Conservation (phyloP, 2,329 filamentous ascomycete species). For the Pleomassaria siparia region DNA sequence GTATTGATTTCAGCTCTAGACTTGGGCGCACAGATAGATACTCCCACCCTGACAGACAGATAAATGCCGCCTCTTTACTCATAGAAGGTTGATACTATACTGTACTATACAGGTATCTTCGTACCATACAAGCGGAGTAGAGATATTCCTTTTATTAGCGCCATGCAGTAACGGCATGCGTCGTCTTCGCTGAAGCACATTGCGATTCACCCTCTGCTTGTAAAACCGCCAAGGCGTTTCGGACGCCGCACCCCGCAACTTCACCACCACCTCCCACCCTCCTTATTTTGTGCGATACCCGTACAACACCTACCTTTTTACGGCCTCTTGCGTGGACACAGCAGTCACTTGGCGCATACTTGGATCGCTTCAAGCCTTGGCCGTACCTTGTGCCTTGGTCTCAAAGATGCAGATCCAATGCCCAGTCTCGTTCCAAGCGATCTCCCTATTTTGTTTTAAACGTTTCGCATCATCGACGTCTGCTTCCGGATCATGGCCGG, state of each 20-base stretch:
- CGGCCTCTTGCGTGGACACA: neutral
- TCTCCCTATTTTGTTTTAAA: slow-evolving; percentile 4
- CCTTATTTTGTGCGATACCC: neutral
- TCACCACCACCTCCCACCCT: too few relatives aligned
- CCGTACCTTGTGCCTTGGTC: slow-evolving; percentile 22
- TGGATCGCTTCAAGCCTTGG: slow-evolving; percentile 13
- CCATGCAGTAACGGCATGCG: slow-evolving; percentile 6
- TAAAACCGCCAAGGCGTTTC: slow-evolving; percentile 34
- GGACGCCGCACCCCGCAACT: slow-evolving; percentile 4
- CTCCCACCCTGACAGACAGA: too few relatives aligned
- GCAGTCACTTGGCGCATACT: neutral
- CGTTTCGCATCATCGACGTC: neutral
- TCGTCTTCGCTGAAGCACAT: slow-evolving; percentile 22
- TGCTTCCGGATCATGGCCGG: slow-evolving; percentile 10
- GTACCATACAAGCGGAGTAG: too few relatives aligned
- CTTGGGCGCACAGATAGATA: too few relatives aligned
- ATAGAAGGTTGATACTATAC: too few relatives aligned
- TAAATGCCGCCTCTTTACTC: too few relatives aligned
- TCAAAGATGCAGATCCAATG: slow-evolving; percentile 19
- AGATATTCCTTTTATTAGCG: too few relatives aligned
- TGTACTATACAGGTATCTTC: too few relatives aligned
- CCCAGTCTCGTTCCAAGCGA: slow-evolving; percentile 4
- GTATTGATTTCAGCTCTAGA: too few relatives aligned
- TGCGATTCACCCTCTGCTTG: slow-evolving; percentile 23
- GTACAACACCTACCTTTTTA: neutral